These are phyloP conservation scores for Calonectria henricotiae DNA, from an alignment of 2,329 filamentous ascomycete genomes.

Conservation along the genomic window DNA sequence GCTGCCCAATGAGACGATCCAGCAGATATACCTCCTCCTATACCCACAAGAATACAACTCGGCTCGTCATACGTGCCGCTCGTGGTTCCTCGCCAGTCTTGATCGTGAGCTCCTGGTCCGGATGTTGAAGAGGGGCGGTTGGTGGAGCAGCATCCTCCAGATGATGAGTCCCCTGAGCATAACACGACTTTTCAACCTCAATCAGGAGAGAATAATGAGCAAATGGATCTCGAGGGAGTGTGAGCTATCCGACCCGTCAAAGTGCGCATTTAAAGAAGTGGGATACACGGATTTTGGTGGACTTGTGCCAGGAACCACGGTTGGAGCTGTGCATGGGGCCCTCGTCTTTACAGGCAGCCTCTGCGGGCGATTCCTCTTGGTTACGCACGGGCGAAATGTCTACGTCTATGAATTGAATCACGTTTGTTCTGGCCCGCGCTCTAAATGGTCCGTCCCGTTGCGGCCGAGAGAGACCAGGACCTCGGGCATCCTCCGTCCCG, in stretches of 20 bases:
- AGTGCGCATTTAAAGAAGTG: conserved; percentile 55
- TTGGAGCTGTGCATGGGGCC: conserved; percentile 49
- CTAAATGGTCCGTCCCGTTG: conserved; percentile 50
- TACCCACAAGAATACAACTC: conserved; percentile 69
- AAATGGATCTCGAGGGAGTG: conserved; percentile 63
- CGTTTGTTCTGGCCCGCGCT: conserved; percentile 54
- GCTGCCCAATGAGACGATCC: conserved; percentile 58
- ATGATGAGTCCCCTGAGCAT: conserved; percentile 49
- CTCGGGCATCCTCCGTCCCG: conserved; percentile 58
- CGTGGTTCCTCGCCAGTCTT: conserved; percentile 74
- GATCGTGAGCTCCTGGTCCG: conserved; percentile 65
- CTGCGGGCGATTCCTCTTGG: conserved; percentile 73
- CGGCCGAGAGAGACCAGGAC: conserved; percentile 47
- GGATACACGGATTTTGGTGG: conserved; percentile 59
- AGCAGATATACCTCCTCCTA: conserved; percentile 57
- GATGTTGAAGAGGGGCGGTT: conserved; percentile 73
- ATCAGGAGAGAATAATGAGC: conserved; percentile 58
- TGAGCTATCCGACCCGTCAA: conserved; percentile 41
- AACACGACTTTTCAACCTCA: conserved; percentile 37
- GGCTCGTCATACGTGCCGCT: conserved; percentile 72
- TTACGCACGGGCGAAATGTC: conserved; percentile 69
- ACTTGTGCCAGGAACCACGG: conserved; percentile 47
- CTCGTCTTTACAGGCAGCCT: conserved; percentile 69
- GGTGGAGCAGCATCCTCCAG: conserved; percentile 61
- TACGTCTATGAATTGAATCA: conserved; percentile 69